phyloP scores from a whole-genome alignment of 2,329 filamentous ascomycete species.

The Colletotrichum tofieldiae region DNA sequence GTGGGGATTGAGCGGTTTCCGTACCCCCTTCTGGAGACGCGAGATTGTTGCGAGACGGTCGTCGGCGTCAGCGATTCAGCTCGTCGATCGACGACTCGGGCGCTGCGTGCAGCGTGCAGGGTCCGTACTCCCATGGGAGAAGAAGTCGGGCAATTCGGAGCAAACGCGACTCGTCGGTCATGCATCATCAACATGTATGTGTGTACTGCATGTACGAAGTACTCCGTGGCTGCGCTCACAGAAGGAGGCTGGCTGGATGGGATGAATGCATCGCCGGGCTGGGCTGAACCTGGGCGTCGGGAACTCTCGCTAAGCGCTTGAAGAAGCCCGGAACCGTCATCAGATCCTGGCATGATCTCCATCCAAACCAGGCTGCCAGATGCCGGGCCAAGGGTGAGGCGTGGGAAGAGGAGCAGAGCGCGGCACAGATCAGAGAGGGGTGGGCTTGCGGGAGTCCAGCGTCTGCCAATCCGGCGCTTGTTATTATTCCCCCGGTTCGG shows the following conservation, averaged over 20 bases:
- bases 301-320: slow-evolving; percentile 41
- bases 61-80: slow-evolving; percentile 37
- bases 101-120: neutral
- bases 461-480: slow-evolving; percentile 6
- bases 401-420: slow-evolving; percentile 14
- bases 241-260: slow-evolving; percentile 16
- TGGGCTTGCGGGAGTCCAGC: slow-evolving; percentile 9
- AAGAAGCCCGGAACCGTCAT: slow-evolving; percentile 38
- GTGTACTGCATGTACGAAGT: neutral
- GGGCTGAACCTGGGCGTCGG: slow-evolving; percentile 41
- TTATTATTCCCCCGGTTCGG: neutral
- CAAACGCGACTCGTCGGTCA: neutral
- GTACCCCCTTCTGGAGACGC: slow-evolving; percentile 7
- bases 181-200: neutral
- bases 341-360: slow-evolving; percentile 43
- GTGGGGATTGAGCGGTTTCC: slow-evolving; percentile 29
- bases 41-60: neutral
- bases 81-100: slow-evolving; percentile 28
- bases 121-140: slow-evolving; percentile 1
- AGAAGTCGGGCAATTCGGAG: slow-evolving; percentile 1
- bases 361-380: slow-evolving; percentile 33
- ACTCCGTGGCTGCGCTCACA: neutral
- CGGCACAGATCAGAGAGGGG: slow-evolving; percentile 41
- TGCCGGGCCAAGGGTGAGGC: slow-evolving; percentile 34
- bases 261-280: slow-evolving; percentile 15